Conservation (phyloP, 352 stramenopile species). For the Globisporangium apiculatum region DNA sequence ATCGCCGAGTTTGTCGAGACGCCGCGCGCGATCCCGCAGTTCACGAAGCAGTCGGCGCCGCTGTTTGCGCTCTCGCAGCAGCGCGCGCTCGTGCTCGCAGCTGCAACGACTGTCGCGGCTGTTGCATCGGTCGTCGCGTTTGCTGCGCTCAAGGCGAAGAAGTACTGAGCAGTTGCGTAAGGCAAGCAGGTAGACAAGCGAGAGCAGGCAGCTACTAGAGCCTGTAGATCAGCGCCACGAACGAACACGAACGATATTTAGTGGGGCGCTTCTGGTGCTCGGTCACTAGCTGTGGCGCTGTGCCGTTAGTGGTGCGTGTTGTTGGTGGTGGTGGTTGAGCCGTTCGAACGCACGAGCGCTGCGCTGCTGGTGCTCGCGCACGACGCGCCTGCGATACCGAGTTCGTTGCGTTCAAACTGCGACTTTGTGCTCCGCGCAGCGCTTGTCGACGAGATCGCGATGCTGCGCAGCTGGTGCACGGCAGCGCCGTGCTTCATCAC, state of each 20-base stretch:
- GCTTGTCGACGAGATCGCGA: constrained; percentile 18
- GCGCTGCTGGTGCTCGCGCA: constrained; percentile 23
- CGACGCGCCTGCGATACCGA: constrained; percentile 32
- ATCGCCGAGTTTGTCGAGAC: constrained; percentile 92
- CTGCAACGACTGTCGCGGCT: constrained; percentile 28
- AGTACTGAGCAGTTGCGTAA: constrained; percentile 4
- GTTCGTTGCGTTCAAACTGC: constrained; percentile 17
- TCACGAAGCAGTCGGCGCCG: constrained; percentile 46
- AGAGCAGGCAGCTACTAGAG: not conserved
- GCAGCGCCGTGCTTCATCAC: constrained; percentile 35
- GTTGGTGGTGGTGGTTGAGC: constrained; percentile 6
- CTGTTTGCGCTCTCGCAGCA: constrained; percentile 25
- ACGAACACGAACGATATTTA: constrained; percentile 10
- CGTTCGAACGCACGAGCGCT: constrained; percentile 19
- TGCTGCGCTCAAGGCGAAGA: constrained; percentile 44
- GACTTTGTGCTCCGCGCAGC: constrained; percentile 7
- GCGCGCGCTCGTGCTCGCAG: constrained; percentile 25
- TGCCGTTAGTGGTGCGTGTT: not conserved
- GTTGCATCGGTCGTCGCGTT: constrained; percentile 27
- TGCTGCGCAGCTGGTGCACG: constrained; percentile 40
- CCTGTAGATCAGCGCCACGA: too few species aligned
- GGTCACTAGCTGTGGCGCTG: not conserved
- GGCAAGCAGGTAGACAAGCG: constrained; percentile 4
- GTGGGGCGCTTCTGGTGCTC: not conserved
- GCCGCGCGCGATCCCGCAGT: constrained; percentile 46